Evolutionary conservation across 441 rosid genomes (phyloP).

Genomic region (Gossypium gossypioides): DNA sequence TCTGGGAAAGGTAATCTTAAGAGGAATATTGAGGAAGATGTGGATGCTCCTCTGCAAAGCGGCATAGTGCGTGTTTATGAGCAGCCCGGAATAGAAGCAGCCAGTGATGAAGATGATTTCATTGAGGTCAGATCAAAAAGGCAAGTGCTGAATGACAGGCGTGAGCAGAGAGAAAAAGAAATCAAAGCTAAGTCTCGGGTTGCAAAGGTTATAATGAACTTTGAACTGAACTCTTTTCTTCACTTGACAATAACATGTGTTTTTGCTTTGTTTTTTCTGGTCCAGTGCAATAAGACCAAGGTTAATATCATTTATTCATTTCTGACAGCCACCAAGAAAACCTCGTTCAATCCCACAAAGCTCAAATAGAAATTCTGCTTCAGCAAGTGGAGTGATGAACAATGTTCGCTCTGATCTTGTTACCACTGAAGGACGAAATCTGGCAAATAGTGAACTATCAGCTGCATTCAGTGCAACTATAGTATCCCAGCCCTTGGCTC

Average conservation of each 20-base stretch:
- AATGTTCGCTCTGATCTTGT: slow-evolving; percentile 27
- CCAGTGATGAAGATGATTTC: slow-evolving; percentile 89
- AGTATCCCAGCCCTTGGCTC: slow-evolving; percentile 56
- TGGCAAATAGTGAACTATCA: slow-evolving; percentile 31
- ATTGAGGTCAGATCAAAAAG: slow-evolving; percentile 96
- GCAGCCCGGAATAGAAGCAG: slow-evolving; percentile 90
- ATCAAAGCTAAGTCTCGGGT: slow-evolving; percentile 74
- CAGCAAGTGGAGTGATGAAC: slow-evolving; percentile 32
- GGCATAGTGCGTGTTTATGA: slow-evolving; percentile 70
- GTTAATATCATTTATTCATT: slow-evolving; percentile 16
- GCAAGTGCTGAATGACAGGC: slow-evolving; percentile 93
- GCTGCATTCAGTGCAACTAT: slow-evolving; percentile 30
- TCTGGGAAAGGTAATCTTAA: slow-evolving; percentile 40
- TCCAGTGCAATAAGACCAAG: slow-evolving; percentile 3
- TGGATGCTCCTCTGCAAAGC: slow-evolving; percentile 68
- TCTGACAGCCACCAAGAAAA: slow-evolving; percentile 50
- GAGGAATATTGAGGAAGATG: slow-evolving; percentile 41
- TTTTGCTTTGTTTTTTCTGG: slow-evolving; percentile 12
- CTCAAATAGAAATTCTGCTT: slow-evolving; percentile 34
- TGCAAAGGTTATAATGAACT: slow-evolving; percentile 50
- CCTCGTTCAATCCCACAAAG: slow-evolving; percentile 38
- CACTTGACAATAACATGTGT: not conserved
- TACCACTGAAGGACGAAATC: slow-evolving; percentile 28
- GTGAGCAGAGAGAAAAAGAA: slow-evolving; percentile 95
- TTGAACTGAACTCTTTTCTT: not conserved